phyloP scores from a whole-genome alignment of 257 asterid species.

The Solanum dulcamara region DNA sequence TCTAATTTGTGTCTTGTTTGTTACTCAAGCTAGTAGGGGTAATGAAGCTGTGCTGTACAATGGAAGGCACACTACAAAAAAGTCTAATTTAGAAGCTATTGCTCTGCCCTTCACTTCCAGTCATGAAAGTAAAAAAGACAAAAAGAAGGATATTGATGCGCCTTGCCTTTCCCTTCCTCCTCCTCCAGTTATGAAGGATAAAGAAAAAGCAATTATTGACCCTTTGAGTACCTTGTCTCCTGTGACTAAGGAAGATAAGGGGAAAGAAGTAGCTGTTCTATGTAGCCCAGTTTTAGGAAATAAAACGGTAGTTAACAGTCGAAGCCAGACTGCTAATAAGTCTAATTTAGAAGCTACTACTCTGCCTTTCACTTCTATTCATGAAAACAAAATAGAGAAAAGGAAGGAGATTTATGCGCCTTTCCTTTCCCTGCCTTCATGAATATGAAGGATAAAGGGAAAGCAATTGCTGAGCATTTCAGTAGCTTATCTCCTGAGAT shows the following conservation, averaged over 20 bases:
- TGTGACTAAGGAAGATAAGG: conserved; percentile 12
- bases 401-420: conserved; percentile 18
- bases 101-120: neutral
- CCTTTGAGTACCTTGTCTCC: conserved; percentile 5
- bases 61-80: conserved; percentile 5
- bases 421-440: conserved; percentile 9
- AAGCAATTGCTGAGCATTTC: conserved; percentile 16
- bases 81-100: conserved; percentile 3
- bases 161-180: conserved; percentile 12
- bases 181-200: conserved; percentile 20
- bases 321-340: conserved; percentile 7
- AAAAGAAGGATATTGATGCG: conserved; percentile 12
- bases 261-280: conserved; percentile 11
- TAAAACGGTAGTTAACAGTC: conserved; percentile 5
- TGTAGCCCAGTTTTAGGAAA: neutral
- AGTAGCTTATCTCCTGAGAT: conserved; percentile 11
- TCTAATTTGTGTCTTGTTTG: conserved; percentile 1
- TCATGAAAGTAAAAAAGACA: conserved; percentile 12
- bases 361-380: neutral
- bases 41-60: conserved; percentile 5
- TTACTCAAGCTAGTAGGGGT: conserved; percentile 24
- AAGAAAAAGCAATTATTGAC: conserved; percentile 21
- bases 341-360: conserved; percentile 3
- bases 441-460: conserved; percentile 19
- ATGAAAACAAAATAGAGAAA: conserved; percentile 11